Conservation (phyloP, 2,329 filamentous ascomycete species). For the Alternaria rosae region DNA sequence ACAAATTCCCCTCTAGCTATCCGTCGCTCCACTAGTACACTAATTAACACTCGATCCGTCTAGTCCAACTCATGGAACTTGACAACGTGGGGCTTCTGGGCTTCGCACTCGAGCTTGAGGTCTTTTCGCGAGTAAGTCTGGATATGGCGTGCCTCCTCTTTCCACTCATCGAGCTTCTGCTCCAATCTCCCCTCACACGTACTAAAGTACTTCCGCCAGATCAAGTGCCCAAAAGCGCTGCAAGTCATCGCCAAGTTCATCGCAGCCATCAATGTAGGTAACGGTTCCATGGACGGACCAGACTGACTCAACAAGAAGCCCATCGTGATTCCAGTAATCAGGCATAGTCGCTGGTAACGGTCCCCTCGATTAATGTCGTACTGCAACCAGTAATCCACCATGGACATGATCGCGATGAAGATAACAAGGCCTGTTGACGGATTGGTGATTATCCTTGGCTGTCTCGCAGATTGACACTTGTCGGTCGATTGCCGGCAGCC, state of each 20-base stretch:
- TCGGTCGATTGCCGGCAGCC: not conserved
- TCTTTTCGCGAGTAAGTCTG: not conserved
- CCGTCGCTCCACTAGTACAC: not conserved
- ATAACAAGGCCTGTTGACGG: not conserved
- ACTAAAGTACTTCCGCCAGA: not conserved
- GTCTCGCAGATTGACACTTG: not conserved
- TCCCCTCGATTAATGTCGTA: not conserved
- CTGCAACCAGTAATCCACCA: not conserved
- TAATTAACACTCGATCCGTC: not conserved
- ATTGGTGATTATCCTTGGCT: not conserved
- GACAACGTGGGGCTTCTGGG: not conserved
- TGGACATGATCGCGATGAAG: not conserved
- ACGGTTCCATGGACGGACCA: not conserved
- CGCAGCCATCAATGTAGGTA: not conserved
- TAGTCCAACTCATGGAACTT: not conserved
- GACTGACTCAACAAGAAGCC: not conserved
- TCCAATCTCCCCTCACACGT: not conserved
- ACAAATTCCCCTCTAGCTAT: not conserved
- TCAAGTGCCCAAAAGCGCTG: not conserved
- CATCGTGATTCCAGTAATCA: not conserved
- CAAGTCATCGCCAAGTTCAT: not conserved
- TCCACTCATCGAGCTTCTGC: not conserved
- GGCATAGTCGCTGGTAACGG: not conserved
- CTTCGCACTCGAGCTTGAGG: not conserved
- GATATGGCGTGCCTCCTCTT: not conserved